A percentile compares a stretch with the other conserved stretches of the same genome.
phyloP scores from a whole-genome alignment of 2,329 filamentous ascomycete genomes.

The Paecilomyces sp. region DNA sequence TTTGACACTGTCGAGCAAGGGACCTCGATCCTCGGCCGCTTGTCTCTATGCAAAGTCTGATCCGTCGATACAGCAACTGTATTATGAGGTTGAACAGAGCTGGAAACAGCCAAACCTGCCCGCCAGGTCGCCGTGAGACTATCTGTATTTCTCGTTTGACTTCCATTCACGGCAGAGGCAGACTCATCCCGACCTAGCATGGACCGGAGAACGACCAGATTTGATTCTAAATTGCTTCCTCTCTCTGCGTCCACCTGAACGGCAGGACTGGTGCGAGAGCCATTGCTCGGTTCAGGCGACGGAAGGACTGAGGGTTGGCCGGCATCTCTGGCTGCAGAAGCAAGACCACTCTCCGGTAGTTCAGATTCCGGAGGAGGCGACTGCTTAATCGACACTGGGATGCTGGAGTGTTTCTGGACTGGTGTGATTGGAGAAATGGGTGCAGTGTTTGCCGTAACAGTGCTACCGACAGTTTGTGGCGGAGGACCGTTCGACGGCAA shows the following conservation, averaged over 20 bases:
- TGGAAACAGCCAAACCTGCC: neutral
- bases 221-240: neutral
- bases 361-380: conserved; percentile 2
- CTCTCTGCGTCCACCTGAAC: conserved; percentile 10
- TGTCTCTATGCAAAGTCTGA: conserved; percentile 1
- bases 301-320: conserved; percentile 13
- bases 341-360: neutral
- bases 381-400: conserved; percentile 1
- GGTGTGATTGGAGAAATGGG: conserved; percentile 16
- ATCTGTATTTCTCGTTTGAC: neutral
- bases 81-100: neutral
- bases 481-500: neutral
- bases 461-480: neutral
- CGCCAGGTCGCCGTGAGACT: neutral
- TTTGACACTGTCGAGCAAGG: neutral
- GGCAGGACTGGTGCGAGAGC: conserved; percentile 18
- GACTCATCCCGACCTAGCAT: neutral
- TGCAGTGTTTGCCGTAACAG: neutral
- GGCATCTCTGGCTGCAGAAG: conserved; percentile 5
- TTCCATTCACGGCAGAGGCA: neutral
- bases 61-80: neutral
- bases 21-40: neutral
- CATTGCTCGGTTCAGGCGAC: conserved; percentile 22
- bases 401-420: conserved; percentile 3
- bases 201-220: neutral